Evolutionary conservation across 164 flowering plant genomes (phyloP), one percentile per base, ranked within the genome.

Genomic region (Aristolochia fimbriata): DNA sequence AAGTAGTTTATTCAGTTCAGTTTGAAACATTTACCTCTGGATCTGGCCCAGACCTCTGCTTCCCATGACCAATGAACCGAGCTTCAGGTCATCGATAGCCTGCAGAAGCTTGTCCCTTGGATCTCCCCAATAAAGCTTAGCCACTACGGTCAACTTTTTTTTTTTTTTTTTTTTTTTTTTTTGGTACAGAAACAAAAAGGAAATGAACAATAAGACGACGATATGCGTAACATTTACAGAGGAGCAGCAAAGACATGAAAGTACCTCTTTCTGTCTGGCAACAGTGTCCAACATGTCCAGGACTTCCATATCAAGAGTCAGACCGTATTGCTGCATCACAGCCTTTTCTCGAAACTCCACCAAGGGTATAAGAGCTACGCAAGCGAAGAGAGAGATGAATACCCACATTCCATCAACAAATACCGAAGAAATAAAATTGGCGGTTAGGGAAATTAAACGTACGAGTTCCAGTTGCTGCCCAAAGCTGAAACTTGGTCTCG

Each of bases 71-170:
- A 83, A 24, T 50, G 80, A 78, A 30, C 74, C 76, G 30, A 85
- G 70, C 68, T 78, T 73, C 70, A 78, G 54, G 57, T 79, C 78
- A 31, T 50, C 76, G 51, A 67, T 72, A 7, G 88, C 81, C 9
- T 64, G 75, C 37, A 74, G 71, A 0, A 85, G 69, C 63, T 76
- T 81, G 62, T 85, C 91, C 60, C 91, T 78, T 6, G 91, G 77
- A 74, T 85, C 87, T 10, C 96, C 94, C 91, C 88, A 85, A 56
- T 85, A 87, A 21, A 89, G 31, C 59, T 89, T 89, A 10, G 78
- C 43, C 8, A 87, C 77, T 22, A 85, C 60, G 0, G 45, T 72
- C 46, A 77, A 66, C 96, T 86, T 47, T 60, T 30, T 20, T 20
- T n/a, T n/a, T n/a, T n/a, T n/a, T n/a, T n/a, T n/a, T n/a, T n/a